Conservation (phyloP, 2,329 filamentous ascomycete genomes). For the Sclerotinia glacialis region DNA sequence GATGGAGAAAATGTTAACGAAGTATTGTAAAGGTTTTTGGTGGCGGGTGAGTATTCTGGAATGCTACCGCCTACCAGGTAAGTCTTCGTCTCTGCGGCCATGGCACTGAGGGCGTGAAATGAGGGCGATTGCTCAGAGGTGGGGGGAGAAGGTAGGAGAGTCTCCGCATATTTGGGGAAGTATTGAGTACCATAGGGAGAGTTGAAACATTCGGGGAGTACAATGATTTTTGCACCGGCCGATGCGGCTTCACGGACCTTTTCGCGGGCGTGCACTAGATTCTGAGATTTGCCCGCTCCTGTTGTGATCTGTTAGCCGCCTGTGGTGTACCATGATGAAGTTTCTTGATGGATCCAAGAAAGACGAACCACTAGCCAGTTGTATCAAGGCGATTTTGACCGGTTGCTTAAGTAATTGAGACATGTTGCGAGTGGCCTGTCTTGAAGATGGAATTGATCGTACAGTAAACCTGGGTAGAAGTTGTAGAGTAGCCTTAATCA, state of each 20-base stretch:
- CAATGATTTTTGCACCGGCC: conserved; percentile 77
- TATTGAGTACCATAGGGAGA: conserved; percentile 89
- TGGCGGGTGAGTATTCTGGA: conserved; percentile 68
- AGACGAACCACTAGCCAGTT: conserved; percentile 66
- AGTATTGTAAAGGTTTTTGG: conserved; percentile 83
- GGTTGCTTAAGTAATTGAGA: conserved; percentile 63
- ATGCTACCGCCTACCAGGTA: conserved; percentile 92
- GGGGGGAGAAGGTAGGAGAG: conserved; percentile 75
- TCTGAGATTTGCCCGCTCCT: conserved; percentile 78
- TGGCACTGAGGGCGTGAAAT: conserved; percentile 76
- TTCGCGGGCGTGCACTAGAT: conserved; percentile 74
- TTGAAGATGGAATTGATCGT: conserved; percentile 4
- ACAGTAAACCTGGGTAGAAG: conserved; percentile 19
- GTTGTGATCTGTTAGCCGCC: conserved; percentile 30
- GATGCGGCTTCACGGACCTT: conserved; percentile 80
- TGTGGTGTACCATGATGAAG: conserved; percentile 29
- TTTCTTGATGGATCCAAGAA: conserved; percentile 26
- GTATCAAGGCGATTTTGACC: conserved; percentile 76
- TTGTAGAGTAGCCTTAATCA: conserved; percentile 13
- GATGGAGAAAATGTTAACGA: conserved; percentile 75
- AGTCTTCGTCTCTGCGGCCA: conserved; percentile 73
- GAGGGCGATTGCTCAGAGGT: conserved; percentile 69
- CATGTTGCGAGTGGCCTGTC: conserved; percentile 33
- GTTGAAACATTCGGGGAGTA: conserved; percentile 98
- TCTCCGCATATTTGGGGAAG: conserved; percentile 91